Percentiles rank a stretch among this genome's conserved stretches.
These are phyloP conservation scores for Elasticomyces elasticus DNA, from an alignment of 495 filamentous ascomycete species.

Conservation along the genomic window DNA sequence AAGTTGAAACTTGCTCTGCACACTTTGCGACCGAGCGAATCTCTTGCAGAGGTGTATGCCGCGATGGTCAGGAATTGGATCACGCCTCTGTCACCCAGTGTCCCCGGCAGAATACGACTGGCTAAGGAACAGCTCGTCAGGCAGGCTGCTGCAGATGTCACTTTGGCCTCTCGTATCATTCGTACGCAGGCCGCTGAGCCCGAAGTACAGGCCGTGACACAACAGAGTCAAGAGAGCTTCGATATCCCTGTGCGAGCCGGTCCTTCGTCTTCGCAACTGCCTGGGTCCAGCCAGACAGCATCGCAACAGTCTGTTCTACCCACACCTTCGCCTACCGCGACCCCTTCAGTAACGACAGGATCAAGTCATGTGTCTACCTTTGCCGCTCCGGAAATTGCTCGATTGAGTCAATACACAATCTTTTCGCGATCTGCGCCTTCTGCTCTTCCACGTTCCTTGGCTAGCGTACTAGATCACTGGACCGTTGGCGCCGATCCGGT, in stretches of 20 bases:
- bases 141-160: slow-evolving; percentile 1
- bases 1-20: neutral
- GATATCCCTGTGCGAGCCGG: slow-evolving; percentile 7
- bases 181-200: slow-evolving; percentile 6
- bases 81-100: neutral
- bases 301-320: slow-evolving; percentile 5
- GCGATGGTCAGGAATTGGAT: slow-evolving; percentile 3
- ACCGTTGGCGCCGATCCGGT: slow-evolving; percentile 14
- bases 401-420: slow-evolving; percentile 17
- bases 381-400: slow-evolving; percentile 4
- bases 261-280: neutral
- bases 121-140: slow-evolving; percentile 7
- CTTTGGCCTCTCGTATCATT: slow-evolving; percentile 2
- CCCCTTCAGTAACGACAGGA: slow-evolving; percentile 12
- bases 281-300: neutral
- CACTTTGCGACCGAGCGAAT: neutral
- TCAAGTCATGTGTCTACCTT: slow-evolving; percentile 6
- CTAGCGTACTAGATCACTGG: slow-evolving; percentile 19
- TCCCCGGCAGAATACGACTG: neutral
- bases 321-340: slow-evolving; percentile 19
- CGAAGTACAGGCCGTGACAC: neutral
- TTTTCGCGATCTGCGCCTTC: slow-evolving; percentile 7
- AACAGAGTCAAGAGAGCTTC: slow-evolving; percentile 15
- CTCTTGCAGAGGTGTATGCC: neutral
- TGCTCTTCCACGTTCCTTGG: slow-evolving; percentile 8